Evolutionary conservation across 2,329 filamentous ascomycete species (phyloP).

Genomic region (Cercospora sp.): DNA sequence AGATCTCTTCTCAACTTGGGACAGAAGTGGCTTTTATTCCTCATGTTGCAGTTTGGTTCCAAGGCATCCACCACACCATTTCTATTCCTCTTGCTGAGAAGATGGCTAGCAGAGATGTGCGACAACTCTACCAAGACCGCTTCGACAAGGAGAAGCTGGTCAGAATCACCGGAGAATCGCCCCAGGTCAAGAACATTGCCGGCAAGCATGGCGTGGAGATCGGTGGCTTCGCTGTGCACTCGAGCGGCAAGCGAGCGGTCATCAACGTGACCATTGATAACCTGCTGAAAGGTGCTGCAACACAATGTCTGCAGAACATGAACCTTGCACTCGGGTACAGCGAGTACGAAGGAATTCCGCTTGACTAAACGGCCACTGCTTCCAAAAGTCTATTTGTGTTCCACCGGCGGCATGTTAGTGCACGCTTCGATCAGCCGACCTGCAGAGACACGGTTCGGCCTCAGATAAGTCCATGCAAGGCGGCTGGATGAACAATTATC

Average conservation of each 20-base stretch:
- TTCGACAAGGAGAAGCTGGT: slow-evolving; percentile 95
- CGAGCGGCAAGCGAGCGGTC: slow-evolving; percentile 85
- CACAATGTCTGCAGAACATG: slow-evolving; percentile 94
- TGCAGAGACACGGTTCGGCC: neutral
- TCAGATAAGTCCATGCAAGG: neutral
- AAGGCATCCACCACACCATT: slow-evolving; percentile 90
- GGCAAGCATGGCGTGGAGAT: slow-evolving; percentile 89
- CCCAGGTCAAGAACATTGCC: slow-evolving; percentile 79
- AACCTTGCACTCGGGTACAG: slow-evolving; percentile 85
- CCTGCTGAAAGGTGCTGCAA: slow-evolving; percentile 86
- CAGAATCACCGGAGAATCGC: slow-evolving; percentile 85
- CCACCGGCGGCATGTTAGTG: neutral
- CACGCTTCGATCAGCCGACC: neutral
- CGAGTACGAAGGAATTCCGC: slow-evolving; percentile 84
- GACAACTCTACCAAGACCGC: slow-evolving; percentile 91
- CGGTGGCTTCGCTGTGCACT: slow-evolving; percentile 92
- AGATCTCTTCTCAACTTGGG: slow-evolving; percentile 79
- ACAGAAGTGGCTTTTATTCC: slow-evolving; percentile 79
- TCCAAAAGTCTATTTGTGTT: no score
- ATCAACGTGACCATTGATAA: slow-evolving; percentile 94
- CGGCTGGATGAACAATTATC: neutral
- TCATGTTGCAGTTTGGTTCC: slow-evolving; percentile 95
- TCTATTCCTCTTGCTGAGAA: slow-evolving; percentile 81
- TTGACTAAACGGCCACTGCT: slow-evolving; percentile 42
- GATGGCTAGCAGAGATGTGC: slow-evolving; percentile 88